Evolutionary conservation across 2,329 filamentous ascomycete genomes (phyloP).

Genomic region (Colletotrichum agaves): DNA sequence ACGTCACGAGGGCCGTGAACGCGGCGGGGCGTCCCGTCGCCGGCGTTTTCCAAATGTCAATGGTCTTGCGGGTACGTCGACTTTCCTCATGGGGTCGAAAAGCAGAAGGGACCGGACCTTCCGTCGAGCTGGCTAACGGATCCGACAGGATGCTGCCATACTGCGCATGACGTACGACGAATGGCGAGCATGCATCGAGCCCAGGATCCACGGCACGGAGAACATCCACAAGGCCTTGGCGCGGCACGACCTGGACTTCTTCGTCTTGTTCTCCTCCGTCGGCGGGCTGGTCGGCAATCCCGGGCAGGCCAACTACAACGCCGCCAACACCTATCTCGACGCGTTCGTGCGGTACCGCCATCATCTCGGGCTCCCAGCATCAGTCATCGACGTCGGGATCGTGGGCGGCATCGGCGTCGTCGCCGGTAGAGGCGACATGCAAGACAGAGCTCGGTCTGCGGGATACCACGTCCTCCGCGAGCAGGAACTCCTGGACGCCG

Average conservation of each 20-base stretch:
- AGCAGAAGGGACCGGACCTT: no score
- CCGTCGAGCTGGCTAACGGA: conserved; percentile 43
- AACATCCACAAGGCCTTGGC: conserved; percentile 48
- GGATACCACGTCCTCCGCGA: conserved; percentile 14
- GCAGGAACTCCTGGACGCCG: conserved; percentile 1
- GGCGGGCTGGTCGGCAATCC: conserved; percentile 41
- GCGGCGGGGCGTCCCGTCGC: not conserved
- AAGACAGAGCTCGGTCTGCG: conserved; percentile 9
- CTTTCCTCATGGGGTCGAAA: no score
- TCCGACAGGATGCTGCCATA: conserved; percentile 40
- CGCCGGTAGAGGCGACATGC: conserved; percentile 42
- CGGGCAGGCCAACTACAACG: conserved; percentile 49
- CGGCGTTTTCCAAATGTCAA: conserved; percentile 12
- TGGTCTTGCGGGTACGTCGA: conserved; percentile 45
- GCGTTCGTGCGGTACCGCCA: conserved; percentile 41
- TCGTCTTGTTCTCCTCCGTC: conserved; percentile 44
- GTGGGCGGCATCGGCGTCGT: conserved; percentile 32
- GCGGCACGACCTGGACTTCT: conserved; percentile 42
- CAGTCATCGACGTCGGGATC: conserved; percentile 34
- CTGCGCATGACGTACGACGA: conserved; percentile 49
- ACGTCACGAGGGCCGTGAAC: not conserved
- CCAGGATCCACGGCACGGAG: conserved; percentile 49
- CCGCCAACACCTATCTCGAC: conserved; percentile 48
- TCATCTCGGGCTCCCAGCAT: conserved; percentile 38
- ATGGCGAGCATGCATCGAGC: conserved; percentile 41